These are phyloP conservation scores for Podospora bellae-mahoneyi DNA, from an alignment of 495 filamentous ascomycete species.

Conservation along the genomic window DNA sequence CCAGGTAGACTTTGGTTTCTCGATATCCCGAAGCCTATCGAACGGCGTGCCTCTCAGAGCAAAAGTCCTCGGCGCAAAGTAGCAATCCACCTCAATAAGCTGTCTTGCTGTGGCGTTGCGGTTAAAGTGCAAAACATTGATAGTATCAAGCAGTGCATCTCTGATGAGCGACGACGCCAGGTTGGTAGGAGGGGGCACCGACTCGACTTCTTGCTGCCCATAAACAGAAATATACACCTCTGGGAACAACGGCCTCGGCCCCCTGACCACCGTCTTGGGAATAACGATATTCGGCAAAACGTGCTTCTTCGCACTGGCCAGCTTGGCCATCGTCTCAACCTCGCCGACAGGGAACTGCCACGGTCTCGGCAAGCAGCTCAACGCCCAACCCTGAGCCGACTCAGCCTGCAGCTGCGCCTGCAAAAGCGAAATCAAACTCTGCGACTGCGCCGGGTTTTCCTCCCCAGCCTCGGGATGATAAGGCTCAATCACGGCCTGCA, in stretches of 20 bases:
- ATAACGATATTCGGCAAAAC: slow-evolving; percentile 69
- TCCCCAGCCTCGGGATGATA: slow-evolving; percentile 57
- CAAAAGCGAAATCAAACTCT: slow-evolving; percentile 75
- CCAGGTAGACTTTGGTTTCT: slow-evolving; percentile 73
- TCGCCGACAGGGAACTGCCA: slow-evolving; percentile 61
- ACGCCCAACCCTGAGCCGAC: slow-evolving; percentile 63
- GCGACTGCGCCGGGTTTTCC: slow-evolving; percentile 37
- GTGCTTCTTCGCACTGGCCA: slow-evolving; percentile 63
- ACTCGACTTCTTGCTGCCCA: slow-evolving; percentile 82
- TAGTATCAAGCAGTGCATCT: slow-evolving; percentile 86
- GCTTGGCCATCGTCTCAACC: slow-evolving; percentile 50
- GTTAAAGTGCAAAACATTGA: slow-evolving; percentile 92
- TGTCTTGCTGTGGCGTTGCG: slow-evolving; percentile 81
- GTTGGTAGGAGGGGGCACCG: slow-evolving; percentile 72
- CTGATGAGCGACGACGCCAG: slow-evolving; percentile 78
- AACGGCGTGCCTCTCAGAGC: slow-evolving; percentile 89
- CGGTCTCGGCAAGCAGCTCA: slow-evolving; percentile 79
- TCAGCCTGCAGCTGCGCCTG: slow-evolving; percentile 80
- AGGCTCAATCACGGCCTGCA: slow-evolving; percentile 80
- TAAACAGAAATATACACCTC: slow-evolving; percentile 95
- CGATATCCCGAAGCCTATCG: slow-evolving; percentile 77
- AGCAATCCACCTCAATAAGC: slow-evolving; percentile 91
- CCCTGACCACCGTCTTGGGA: slow-evolving; percentile 69
- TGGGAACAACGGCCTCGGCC: slow-evolving; percentile 74
- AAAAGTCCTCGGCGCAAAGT: slow-evolving; percentile 83